Evolutionary conservation across 2,329 filamentous ascomycete genomes (phyloP), one percentile per base, ranked within the genome.

Genomic region (Tolypocladium tropicale): DNA sequence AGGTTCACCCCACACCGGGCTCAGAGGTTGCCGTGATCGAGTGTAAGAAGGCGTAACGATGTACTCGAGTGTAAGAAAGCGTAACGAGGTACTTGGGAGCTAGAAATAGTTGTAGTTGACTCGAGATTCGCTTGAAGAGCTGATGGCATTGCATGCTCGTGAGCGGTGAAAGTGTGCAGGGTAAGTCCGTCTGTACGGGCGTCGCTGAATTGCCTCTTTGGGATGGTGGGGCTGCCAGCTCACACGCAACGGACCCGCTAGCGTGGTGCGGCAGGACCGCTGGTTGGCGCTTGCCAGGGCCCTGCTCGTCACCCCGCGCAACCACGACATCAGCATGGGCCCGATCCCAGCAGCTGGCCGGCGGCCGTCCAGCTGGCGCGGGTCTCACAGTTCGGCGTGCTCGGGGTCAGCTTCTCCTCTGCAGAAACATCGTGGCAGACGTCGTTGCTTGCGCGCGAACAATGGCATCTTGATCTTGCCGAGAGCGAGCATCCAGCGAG

Each of bases 21-120:
- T 52, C 57, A 3, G 57, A 57, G 11, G 57, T 63, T 49, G 57
- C 56, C 4, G 55, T 65, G 2, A 57, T 65, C 10, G 63, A 64
- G 52, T 63, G 62, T 28, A 49, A 37, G 7, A 64, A 58, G 46
- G 30, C 23, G 23, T 49, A 37, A 21, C 10, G 21, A 7, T 16
- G 23, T 18, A 12, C 16, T 65, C 10, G 63, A 64, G 52, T 63
- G 62, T 28, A 49, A 37, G 7, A 64, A 58, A 41, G 30, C 23
- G 23, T 49, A 37, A 21, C 10, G 21, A 7, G 7, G 23, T 18
- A 12, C 12, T 11, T 25, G 25, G 21, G 7, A 28, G 4, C 23
- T 16, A 46, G 11, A 46, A 7, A 25, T 10, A 41, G 2, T 21
- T 25, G 39, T 6, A 25, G 25, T 6, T 46, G 37, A 10, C 37